Evolutionary conservation across 1,284 basidiomycete genomes (phyloP).

Genomic region (Rhodofomes roseus): DNA sequence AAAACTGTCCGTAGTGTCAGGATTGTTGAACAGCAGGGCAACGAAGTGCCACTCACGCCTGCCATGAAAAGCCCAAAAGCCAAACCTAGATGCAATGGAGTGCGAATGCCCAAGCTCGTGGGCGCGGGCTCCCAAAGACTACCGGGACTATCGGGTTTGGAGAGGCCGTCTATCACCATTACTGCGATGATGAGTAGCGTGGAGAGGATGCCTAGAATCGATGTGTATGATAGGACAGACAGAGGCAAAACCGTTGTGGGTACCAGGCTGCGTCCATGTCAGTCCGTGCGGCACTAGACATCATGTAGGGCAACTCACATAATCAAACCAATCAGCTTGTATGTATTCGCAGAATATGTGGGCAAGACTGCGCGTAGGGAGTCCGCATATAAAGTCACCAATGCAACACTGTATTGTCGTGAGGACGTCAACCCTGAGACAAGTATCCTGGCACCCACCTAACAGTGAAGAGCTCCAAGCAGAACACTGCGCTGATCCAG

Average conservation of each 20-base stretch:
- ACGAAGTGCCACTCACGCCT: conserved; percentile 67
- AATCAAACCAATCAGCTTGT: conserved; percentile 72
- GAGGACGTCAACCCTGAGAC: not conserved
- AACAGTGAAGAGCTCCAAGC: conserved; percentile 80
- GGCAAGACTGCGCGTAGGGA: conserved; percentile 76
- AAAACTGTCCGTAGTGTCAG: conserved; percentile 59
- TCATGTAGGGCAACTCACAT: conserved; percentile 46
- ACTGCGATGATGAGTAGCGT: conserved; percentile 77
- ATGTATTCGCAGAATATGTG: conserved; percentile 59
- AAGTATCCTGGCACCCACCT: conserved; percentile 40
- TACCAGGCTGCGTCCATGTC: conserved; percentile 48
- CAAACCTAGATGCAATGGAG: conserved; percentile 60
- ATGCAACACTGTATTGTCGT: conserved; percentile 56
- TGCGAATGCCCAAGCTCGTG: conserved; percentile 63
- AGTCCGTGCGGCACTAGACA: not conserved
- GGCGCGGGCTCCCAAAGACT: conserved; percentile 74
- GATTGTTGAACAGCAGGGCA: too few relatives aligned
- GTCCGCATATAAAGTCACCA: conserved; percentile 86
- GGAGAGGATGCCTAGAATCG: conserved; percentile 80
- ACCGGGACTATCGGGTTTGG: conserved; percentile 78
- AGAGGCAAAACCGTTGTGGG: conserved; percentile 86
- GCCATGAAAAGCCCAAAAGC: conserved; percentile 93
- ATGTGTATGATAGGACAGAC: conserved; percentile 81
- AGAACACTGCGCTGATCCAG: conserved; percentile 75
- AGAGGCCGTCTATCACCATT: conserved; percentile 81